phyloP scores from a whole-genome alignment of 805 yeast genomes.

The Lachancea sp. region DNA sequence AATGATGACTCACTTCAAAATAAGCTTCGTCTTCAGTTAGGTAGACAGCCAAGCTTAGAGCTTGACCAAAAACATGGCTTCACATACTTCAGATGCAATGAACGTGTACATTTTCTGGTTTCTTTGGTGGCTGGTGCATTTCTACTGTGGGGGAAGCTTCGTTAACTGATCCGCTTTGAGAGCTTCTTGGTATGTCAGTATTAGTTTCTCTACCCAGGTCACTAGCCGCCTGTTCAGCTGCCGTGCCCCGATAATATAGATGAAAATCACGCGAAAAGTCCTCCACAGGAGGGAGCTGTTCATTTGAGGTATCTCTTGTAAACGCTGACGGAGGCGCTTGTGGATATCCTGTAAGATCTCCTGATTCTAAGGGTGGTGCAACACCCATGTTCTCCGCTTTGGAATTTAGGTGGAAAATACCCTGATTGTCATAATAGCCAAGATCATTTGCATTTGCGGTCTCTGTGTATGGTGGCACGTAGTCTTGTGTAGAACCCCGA shows the following conservation, averaged over 20 bases:
- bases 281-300: neutral
- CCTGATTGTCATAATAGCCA: constrained; percentile 68
- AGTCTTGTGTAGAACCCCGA: constrained; percentile 26
- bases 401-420: constrained; percentile 40
- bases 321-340: constrained; percentile 5
- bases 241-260: constrained; percentile 5
- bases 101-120: too few relatives aligned
- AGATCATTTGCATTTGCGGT: constrained; percentile 65
- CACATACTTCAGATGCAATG: too few relatives aligned
- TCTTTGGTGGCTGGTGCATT: too few relatives aligned
- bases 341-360: neutral
- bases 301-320: neutral
- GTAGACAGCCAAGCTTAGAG: too few relatives aligned
- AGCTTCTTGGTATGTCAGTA: neutral
- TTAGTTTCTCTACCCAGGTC: neutral
- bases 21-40: too few relatives aligned
- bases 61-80: too few relatives aligned
- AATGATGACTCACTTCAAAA: too few relatives aligned
- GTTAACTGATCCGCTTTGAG: neutral
- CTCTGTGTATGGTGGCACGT: constrained; percentile 65
- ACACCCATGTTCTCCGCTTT: constrained; percentile 29
- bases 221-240: constrained; percentile 1
- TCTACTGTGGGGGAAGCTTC: neutral
- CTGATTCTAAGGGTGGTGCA: constrained; percentile 19
- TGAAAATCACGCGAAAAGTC: constrained; percentile 4